These are phyloP conservation scores for Fusarium bactridioides DNA, from an alignment of 2,329 filamentous ascomycete species.

Conservation along the genomic window DNA sequence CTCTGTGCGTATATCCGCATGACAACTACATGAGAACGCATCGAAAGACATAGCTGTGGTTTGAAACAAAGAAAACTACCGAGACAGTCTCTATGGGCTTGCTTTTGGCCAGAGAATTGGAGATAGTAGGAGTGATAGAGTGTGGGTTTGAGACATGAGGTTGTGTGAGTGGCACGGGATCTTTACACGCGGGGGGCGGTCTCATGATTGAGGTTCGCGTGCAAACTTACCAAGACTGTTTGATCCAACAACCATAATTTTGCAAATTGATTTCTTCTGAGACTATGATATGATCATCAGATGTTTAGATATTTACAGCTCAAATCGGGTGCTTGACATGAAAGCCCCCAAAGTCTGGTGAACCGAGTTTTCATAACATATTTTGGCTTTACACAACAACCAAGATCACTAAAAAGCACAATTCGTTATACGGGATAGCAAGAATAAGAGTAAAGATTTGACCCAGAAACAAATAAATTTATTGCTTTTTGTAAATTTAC, in stretches of 20 bases:
- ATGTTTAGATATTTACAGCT: neutral
- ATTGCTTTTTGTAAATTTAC: neutral
- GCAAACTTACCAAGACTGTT: neutral
- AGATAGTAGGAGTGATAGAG: neutral
- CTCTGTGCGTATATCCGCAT: neutral
- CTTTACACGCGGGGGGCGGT: neutral
- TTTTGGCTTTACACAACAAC: neutral
- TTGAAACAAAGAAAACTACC: neutral
- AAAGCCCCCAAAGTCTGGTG: fast-evolving
- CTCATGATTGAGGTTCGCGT: constrained; percentile 20
- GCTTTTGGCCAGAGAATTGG: too few relatives aligned
- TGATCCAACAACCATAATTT: fast-evolving
- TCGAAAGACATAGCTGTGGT: neutral
- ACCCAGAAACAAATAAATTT: neutral
- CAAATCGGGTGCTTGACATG: too few relatives aligned
- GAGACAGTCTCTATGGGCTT: neutral
- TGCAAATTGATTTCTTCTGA: too few relatives aligned
- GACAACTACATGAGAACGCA: constrained; percentile 13
- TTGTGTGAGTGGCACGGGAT: constrained; percentile 26
- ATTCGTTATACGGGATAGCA: fast-evolving
- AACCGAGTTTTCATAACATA: too few relatives aligned
- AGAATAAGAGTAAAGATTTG: too few relatives aligned
- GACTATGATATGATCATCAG: neutral
- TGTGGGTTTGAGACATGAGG: constrained; percentile 1
- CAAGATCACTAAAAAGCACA: neutral